Evolutionary conservation across 139 green algal species (phyloP), one percentile per base, ranked within the genome.

Genomic region (Coccomyxa sp.): DNA sequence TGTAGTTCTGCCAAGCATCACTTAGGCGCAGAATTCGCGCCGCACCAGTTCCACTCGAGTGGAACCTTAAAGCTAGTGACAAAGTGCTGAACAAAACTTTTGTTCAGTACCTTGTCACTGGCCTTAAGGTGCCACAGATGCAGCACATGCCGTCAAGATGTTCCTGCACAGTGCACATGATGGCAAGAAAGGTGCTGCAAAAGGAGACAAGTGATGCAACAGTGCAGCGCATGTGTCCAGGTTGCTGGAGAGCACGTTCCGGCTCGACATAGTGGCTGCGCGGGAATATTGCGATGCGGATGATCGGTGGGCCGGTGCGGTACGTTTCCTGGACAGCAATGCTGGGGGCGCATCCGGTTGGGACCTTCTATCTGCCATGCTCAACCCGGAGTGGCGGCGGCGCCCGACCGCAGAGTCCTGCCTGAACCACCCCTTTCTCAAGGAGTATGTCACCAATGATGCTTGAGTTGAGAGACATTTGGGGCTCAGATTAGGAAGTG

Each of bases 281-380:
- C 79, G 90, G n/a, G 88, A 93, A 14, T 94, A 91, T 67, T 93
- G 90, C 59, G 88, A 85, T 13, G 90, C 89, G 17, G 90, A 93
- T 81, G 90, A 93, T 13, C 76, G 87, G 13, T 94, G 88, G 88
- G 23, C 13, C 18, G 51, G 83, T 18, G 90, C 90, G 1, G 90
- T 93, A 15, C 31, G 58, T 13, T 88, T 93, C 67, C 67, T 94
- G 82, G 86, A 94, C 75, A 51, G 3, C 38, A 28, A 57, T n/a
- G 81, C 45, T 16, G 63, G 74, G 67, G 80, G 82, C 51, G 81
- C 79, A 3, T 60, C 80, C 27, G 90, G 89, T 12, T 93, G 90
- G 90, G 85, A 91, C 32, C 58, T 93, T 7, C 13, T 93, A 13
- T 60, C 86, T 32, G 80, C 89, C 12, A 92, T 93, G 89, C 59